Evolutionary conservation across 2,329 filamentous ascomycete species (phyloP).

Genomic region (Fusarium caatingaense): DNA sequence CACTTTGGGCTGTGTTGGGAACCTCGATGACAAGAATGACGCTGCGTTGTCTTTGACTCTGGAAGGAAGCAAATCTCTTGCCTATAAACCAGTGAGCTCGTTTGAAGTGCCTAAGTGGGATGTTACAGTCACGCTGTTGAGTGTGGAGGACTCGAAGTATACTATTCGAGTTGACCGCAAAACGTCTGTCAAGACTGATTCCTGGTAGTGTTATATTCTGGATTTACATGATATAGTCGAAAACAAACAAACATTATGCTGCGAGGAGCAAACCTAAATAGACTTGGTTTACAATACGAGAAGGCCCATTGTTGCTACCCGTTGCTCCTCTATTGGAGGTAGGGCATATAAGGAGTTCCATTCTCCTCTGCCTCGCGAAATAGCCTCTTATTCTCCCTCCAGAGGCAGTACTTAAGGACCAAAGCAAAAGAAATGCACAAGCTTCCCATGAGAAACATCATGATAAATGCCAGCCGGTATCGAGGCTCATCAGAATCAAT

Average conservation of each 20-base stretch:
- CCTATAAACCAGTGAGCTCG: neutral
- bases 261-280: too few species aligned
- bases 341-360: too few species aligned
- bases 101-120: neutral
- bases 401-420: neutral
- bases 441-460: neutral
- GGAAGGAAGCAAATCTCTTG: neutral
- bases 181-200: neutral
- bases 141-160: neutral
- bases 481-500: neutral
- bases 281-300: too few species aligned
- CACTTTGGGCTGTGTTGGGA: neutral
- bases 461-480: neutral
- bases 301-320: too few species aligned
- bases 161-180: neutral
- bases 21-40: neutral
- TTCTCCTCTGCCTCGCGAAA: too few species aligned
- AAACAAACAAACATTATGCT: too few species aligned
- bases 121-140: neutral
- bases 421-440: neutral
- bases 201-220: neutral
- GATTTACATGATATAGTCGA: rapidly evolving
- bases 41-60: neutral
- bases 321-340: too few species aligned
- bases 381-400: too few species aligned